phyloP scores from a whole-genome alignment of 176 grass and related monocot species.

The Pontederia crassipes region DNA sequence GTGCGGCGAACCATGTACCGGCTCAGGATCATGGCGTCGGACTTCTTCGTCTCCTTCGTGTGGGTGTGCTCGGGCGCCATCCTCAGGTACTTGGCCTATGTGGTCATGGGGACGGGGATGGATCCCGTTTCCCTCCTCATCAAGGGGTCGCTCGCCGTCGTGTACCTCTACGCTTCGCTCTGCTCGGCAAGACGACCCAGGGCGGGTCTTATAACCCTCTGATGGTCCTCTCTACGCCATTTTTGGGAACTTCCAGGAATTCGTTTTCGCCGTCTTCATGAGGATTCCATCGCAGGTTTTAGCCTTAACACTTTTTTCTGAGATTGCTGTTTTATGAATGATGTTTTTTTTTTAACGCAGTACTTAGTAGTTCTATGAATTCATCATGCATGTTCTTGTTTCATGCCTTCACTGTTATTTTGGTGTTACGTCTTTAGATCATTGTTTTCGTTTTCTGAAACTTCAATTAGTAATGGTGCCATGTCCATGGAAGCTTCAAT shows the following conservation, averaged over 20 bases:
- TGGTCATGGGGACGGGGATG: slow-evolving; percentile 11
- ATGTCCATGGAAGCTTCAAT: too few relatives aligned
- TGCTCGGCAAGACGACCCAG: slow-evolving; percentile 5
- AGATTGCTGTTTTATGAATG: too few relatives aligned
- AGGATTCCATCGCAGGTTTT: slow-evolving; percentile 23
- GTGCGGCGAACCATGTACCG: not conserved
- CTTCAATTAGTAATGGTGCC: too few relatives aligned
- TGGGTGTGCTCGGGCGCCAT: slow-evolving; percentile 17
- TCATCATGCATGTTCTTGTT: too few relatives aligned
- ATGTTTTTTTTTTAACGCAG: too few relatives aligned
- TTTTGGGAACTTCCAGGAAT: slow-evolving; percentile 11
- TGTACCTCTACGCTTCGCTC: slow-evolving; percentile 13
- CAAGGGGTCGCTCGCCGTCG: slow-evolving; percentile 5
- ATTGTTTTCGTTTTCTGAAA: too few relatives aligned
- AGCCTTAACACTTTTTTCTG: too few relatives aligned
- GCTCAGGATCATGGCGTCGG: slow-evolving; percentile 2
- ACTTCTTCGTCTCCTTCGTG: slow-evolving; percentile 14
- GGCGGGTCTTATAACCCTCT: slow-evolving; percentile 23
- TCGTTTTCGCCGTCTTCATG: slow-evolving; percentile 9
- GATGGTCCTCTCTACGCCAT: slow-evolving; percentile 14
- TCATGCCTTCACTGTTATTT: too few relatives aligned
- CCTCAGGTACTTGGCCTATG: not conserved
- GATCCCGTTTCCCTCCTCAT: not conserved
- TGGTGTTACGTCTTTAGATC: too few relatives aligned
- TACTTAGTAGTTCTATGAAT: too few relatives aligned